Evolutionary conservation across 179 eudicot genomes (phyloP).

Genomic region (Beta macrorhiza): DNA sequence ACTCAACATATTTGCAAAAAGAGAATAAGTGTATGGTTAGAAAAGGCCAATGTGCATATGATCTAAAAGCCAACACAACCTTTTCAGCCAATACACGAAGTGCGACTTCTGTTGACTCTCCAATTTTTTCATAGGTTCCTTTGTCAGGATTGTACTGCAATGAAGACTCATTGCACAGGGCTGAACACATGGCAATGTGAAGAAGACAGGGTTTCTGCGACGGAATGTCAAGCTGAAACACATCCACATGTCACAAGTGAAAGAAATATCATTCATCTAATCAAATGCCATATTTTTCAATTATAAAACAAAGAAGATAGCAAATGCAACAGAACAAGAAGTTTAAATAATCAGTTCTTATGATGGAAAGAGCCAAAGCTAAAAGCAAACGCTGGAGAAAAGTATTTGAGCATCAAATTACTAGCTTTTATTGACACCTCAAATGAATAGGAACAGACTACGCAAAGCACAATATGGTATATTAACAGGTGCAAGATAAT

Average conservation of each 20-base stretch:
- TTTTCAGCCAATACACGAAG: conserved; percentile 96
- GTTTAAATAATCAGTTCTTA: not conserved
- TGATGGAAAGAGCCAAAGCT: not conserved
- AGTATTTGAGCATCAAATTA: not conserved
- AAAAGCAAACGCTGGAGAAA: not conserved
- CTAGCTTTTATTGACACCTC: not conserved
- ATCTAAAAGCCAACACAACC: conserved; percentile 39
- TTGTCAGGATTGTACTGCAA: conserved; percentile 93
- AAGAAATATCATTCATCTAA: conserved; percentile 12
- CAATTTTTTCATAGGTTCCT: conserved; percentile 89
- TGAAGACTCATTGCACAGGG: conserved; percentile 94
- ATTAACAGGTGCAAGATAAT: not conserved
- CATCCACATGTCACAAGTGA: conserved; percentile 14
- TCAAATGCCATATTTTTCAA: not conserved
- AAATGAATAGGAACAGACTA: not conserved
- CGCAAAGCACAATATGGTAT: not conserved
- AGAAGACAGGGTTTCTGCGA: conserved; percentile 94
- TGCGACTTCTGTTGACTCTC: conserved; percentile 98
- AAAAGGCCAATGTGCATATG: not conserved
- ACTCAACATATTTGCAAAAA: conserved; percentile 2
- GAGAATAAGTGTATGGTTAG: not conserved
- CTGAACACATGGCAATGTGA: conserved; percentile 97
- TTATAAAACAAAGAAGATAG: not conserved
- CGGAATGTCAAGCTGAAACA: conserved; percentile 82
- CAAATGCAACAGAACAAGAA: not conserved